A percentile compares a stretch with the other conserved stretches of the same genome.
Evolutionary conservation across 1,284 basidiomycete species (phyloP).

Genomic region (Blastosporella zonata): DNA sequence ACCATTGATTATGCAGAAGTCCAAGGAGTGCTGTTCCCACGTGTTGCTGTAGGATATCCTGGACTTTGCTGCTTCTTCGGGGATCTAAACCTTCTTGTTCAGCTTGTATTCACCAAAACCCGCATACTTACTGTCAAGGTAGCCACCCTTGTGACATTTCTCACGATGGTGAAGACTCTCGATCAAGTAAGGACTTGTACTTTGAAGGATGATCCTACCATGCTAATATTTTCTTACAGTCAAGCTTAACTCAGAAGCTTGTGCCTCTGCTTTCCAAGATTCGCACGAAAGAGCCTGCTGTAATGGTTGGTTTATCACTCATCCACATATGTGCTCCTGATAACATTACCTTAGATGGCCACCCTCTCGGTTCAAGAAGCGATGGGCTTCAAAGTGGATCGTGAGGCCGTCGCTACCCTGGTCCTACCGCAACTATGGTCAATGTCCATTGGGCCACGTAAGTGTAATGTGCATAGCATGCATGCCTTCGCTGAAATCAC

Average conservation of each 20-base stretch:
- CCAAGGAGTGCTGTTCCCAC: conserved; percentile 81
- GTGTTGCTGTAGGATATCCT: conserved; percentile 69
- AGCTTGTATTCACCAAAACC: conserved; percentile 90
- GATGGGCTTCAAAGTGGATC: conserved; percentile 93
- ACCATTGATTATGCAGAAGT: conserved; percentile 93
- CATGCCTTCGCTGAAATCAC: not conserved
- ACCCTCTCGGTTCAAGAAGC: conserved; percentile 94
- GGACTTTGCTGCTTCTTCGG: not conserved
- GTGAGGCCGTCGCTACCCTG: conserved; percentile 91
- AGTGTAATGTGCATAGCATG: conserved; percentile 28
- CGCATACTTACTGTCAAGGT: conserved; percentile 86
- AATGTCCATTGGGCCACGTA: conserved; percentile 95
- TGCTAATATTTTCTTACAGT: conserved; percentile 17
- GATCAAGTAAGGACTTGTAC: conserved; percentile 66
- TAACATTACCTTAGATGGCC: conserved; percentile 60
- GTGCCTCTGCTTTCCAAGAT: conserved; percentile 94
- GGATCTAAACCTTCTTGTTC: conserved; percentile 9
- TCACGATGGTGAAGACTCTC: conserved; percentile 89
- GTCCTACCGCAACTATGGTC: conserved; percentile 93
- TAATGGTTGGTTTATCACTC: conserved; percentile 59
- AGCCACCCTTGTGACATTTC: conserved; percentile 85
- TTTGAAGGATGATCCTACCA: conserved; percentile 1
- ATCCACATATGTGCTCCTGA: not conserved
- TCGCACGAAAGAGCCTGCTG: conserved; percentile 90
- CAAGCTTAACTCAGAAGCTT: conserved; percentile 89